A percentile compares a stretch with the other conserved stretches of the same genome.
Evolutionary conservation across 306 rosid genomes (phyloP).

Genomic region (Arachis hypogaea): DNA sequence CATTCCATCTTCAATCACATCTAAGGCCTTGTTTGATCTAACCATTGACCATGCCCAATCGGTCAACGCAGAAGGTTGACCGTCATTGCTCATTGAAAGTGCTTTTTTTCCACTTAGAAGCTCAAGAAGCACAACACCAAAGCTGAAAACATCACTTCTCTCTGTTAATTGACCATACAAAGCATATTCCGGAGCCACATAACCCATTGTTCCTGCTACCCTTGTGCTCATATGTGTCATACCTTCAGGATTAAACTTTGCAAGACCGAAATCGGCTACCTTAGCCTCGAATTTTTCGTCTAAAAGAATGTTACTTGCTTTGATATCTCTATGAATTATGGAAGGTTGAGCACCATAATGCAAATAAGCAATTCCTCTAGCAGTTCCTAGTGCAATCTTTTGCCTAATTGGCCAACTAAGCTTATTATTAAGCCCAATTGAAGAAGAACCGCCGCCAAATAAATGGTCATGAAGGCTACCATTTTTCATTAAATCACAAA

Average conservation of each 20-base stretch:
- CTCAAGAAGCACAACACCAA: constrained; percentile 91
- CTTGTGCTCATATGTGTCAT: constrained; percentile 95
- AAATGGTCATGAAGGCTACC: constrained; percentile 91
- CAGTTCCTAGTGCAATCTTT: constrained; percentile 77
- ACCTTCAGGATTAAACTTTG: constrained; percentile 90
- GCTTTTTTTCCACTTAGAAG: constrained; percentile 93
- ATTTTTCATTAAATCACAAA: constrained; percentile 85
- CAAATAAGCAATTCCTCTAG: constrained; percentile 91
- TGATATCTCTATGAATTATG: constrained; percentile 89
- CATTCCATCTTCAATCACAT: constrained; percentile 78
- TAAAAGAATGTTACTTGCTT: constrained; percentile 86
- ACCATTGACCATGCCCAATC: constrained; percentile 98
- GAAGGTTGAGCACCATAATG: constrained; percentile 93
- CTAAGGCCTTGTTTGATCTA: constrained; percentile 60
- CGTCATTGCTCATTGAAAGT: constrained; percentile 55
- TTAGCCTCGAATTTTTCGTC: constrained; percentile 86
- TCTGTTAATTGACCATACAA: constrained; percentile 92
- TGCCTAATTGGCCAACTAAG: constrained; percentile 82
- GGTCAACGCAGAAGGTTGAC: constrained; percentile 65
- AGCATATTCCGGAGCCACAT: constrained; percentile 97
- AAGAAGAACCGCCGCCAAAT: constrained; percentile 48
- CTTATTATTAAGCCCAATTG: constrained; percentile 21
- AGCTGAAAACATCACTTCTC: constrained; percentile 92
- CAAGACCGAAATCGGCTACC: constrained; percentile 93
- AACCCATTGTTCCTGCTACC: constrained; percentile 97